phyloP scores from a whole-genome alignment of 1,139 yeast species.

The Geotrichum restrictum region DNA sequence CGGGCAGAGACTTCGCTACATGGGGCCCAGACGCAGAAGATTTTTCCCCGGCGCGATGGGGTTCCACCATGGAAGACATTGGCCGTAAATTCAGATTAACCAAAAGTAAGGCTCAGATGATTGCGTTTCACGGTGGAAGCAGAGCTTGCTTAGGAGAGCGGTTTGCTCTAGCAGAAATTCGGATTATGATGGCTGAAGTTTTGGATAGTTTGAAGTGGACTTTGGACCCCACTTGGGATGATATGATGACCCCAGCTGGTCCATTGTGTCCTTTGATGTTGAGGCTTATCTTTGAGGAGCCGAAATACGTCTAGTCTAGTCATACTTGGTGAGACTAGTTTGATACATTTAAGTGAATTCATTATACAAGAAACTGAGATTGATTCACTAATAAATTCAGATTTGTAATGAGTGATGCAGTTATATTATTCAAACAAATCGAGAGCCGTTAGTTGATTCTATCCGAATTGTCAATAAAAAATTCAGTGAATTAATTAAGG shows the following conservation, averaged over 20 bases:
- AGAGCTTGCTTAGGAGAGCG: slow-evolving; percentile 63
- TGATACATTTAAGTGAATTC: no score
- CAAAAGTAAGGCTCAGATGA: slow-evolving; percentile 46
- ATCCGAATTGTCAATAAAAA: no score
- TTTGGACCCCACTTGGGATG: slow-evolving; percentile 49
- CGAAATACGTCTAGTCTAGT: no score
- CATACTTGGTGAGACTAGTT: no score
- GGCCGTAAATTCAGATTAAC: slow-evolving; percentile 42
- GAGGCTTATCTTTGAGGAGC: slow-evolving; percentile 13
- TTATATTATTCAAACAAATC: no score
- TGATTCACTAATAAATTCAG: no score
- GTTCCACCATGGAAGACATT: slow-evolving; percentile 36
- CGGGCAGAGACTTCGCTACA: slow-evolving; percentile 48
- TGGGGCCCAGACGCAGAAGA: slow-evolving; percentile 52
- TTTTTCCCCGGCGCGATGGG: slow-evolving; percentile 61
- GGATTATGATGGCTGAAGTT: slow-evolving; percentile 42
- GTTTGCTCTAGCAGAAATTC: slow-evolving; percentile 50
- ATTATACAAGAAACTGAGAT: no score
- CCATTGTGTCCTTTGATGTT: slow-evolving; percentile 21
- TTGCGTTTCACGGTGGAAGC: slow-evolving; percentile 59
- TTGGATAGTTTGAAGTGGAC: slow-evolving; percentile 40
- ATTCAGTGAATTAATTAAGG: no score
- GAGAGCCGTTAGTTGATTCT: no score
- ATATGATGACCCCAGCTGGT: slow-evolving; percentile 47
- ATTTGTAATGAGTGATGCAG: no score